A percentile compares a stretch with the other conserved stretches of the same genome.
Evolutionary conservation across 129 eudicot genomes (phyloP).

Genomic region (Centrapalus pauciflorus): DNA sequence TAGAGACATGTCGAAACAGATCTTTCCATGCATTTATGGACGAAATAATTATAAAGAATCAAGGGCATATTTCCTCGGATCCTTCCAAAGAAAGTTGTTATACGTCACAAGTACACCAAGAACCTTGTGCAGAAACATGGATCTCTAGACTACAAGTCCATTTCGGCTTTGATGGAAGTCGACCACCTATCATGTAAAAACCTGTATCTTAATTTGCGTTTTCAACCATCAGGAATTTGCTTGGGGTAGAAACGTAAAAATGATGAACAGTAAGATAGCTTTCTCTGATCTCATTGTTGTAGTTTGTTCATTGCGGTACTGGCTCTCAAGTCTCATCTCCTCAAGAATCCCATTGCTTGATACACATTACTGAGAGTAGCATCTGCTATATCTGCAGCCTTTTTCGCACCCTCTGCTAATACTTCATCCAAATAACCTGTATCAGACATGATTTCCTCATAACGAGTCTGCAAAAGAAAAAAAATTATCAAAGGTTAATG

Average conservation of each 20-base stretch:
- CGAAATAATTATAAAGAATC: neutral
- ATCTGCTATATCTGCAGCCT: slow-evolving; percentile 80
- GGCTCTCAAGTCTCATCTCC: slow-evolving; percentile 40
- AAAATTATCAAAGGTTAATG: too few species aligned
- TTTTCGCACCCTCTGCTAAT: slow-evolving; percentile 85
- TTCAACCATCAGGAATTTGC: too few species aligned
- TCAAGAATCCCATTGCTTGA: slow-evolving; percentile 90
- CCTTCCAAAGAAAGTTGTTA: too few species aligned
- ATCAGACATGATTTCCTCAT: slow-evolving; percentile 75
- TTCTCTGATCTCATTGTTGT: neutral
- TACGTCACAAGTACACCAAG: neutral
- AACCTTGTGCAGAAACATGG: too few species aligned
- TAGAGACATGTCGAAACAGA: neutral
- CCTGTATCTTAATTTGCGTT: neutral
- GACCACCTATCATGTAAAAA: too few species aligned
- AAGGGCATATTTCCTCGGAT: neutral
- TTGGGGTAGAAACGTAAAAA: too few species aligned
- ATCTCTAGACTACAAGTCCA: too few species aligned
- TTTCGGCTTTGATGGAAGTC: too few species aligned
- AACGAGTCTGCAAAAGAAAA: slow-evolving; percentile 49
- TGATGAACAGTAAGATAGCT: neutral
- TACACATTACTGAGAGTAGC: slow-evolving; percentile 57
- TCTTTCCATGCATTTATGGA: neutral
- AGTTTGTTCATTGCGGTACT: neutral
- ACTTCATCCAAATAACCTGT: slow-evolving; percentile 55